Percentiles rank a stretch among this genome's conserved stretches.
Evolutionary conservation across 306 rosid genomes (phyloP).

Genomic region (Psophocarpus tetragonolobus): DNA sequence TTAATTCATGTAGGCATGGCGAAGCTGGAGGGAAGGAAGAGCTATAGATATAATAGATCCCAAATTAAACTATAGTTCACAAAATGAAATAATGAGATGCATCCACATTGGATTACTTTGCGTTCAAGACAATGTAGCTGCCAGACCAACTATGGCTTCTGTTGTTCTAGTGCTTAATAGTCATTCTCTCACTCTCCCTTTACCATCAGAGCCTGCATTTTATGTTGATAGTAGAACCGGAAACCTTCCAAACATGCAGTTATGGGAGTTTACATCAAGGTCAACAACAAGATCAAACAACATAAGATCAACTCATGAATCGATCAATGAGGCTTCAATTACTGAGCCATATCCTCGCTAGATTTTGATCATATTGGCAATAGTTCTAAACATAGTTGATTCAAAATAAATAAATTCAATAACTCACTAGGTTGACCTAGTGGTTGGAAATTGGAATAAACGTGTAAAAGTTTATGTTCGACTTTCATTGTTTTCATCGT

Average conservation of each 20-base stretch:
- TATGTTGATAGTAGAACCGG: too few relatives aligned
- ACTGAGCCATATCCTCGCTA: background rate
- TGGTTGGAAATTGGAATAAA: too few relatives aligned
- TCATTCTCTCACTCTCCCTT: background rate
- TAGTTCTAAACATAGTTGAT: too few relatives aligned
- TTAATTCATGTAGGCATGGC: background rate
- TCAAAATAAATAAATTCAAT: too few relatives aligned
- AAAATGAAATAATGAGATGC: background rate
- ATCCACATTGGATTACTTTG: background rate
- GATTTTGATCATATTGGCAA: background rate
- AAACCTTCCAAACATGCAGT: too few relatives aligned
- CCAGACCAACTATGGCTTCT: background rate
- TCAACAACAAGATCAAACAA: too few relatives aligned
- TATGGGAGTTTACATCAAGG: too few relatives aligned
- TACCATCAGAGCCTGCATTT: background rate
- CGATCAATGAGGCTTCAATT: background rate
- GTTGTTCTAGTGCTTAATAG: background rate
- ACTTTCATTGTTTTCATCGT: too few relatives aligned
- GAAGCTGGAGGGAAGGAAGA: background rate
- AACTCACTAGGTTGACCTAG: too few relatives aligned
- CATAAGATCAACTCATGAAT: too few relatives aligned
- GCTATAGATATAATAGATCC: background rate
- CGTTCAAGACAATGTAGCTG: background rate
- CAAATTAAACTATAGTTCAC: background rate
- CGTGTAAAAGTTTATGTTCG: too few relatives aligned